These are phyloP conservation scores for Allium fistulosum DNA, from an alignment of 106 monocot species.

Conservation along the genomic window DNA sequence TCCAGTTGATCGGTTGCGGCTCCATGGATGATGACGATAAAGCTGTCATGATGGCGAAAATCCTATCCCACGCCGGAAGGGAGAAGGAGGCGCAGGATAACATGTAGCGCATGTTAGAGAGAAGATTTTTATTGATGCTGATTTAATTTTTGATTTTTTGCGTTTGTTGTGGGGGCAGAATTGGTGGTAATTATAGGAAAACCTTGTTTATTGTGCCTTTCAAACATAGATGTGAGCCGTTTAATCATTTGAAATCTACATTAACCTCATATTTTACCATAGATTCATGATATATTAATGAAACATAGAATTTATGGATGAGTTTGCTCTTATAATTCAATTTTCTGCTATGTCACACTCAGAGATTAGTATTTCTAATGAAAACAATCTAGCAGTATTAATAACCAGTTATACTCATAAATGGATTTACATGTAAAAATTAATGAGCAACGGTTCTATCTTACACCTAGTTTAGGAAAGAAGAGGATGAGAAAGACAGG, in stretches of 20 bases:
- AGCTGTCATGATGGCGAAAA: neutral
- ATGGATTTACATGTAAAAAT: neutral
- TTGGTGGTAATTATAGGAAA: neutral
- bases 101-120: neutral
- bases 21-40: slow-evolving; percentile 1
- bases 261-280: too few species aligned
- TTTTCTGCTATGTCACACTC: too few species aligned
- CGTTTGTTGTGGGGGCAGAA: neutral
- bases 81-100: slow-evolving; percentile 3
- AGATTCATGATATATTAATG: too few species aligned
- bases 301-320: too few species aligned
- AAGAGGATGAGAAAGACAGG: neutral
- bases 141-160: neutral
- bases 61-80: neutral
- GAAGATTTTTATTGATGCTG: neutral
- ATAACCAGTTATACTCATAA: neutral
- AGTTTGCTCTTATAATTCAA: too few species aligned
- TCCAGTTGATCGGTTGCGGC: slow-evolving; percentile 31
- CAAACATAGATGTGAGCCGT: neutral
- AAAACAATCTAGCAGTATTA: too few species aligned
- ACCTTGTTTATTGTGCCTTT: neutral
- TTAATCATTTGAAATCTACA: too few species aligned
- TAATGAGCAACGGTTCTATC: neutral
- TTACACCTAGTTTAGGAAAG: neutral
- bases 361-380: too few species aligned